phyloP scores from a whole-genome alignment of 2,329 filamentous ascomycete genomes.

The Claviceps spartinae region DNA sequence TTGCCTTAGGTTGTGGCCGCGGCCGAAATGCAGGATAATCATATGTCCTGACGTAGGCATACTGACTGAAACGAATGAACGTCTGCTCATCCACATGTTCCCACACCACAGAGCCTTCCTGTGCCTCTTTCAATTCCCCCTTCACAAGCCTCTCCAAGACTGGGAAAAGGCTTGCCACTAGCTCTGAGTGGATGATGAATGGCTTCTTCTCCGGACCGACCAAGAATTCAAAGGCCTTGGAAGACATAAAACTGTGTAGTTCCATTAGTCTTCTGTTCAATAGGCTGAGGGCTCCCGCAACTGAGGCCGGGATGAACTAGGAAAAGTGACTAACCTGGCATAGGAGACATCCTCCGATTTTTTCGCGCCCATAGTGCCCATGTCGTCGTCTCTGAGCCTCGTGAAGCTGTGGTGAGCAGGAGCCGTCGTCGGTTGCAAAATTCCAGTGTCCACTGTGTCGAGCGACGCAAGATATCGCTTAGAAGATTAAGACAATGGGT shows the following conservation, averaged over 20 bases:
- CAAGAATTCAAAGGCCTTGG: not conserved
- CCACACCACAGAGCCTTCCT: not conserved
- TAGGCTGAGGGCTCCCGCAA: too few species aligned
- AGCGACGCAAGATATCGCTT: too few species aligned
- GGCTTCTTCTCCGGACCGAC: not conserved
- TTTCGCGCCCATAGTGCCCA: not conserved
- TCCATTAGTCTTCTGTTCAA: not conserved
- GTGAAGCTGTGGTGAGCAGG: too few species aligned
- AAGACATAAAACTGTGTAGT: not conserved
- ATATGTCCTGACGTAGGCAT: not conserved
- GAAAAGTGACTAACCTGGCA: not conserved
- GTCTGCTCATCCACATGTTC: not conserved
- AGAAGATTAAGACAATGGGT: too few species aligned
- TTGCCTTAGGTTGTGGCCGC: not conserved
- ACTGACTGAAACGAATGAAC: not conserved
- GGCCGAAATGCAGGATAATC: not conserved
- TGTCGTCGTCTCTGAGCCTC: too few species aligned
- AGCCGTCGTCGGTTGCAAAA: too few species aligned
- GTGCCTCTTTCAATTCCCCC: not conserved
- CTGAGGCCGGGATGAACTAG: not conserved
- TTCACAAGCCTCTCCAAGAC: not conserved
- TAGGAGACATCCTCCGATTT: not conserved
- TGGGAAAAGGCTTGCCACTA: not conserved
- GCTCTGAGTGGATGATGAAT: not conserved
- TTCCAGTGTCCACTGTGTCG: too few species aligned